Percentiles rank a stretch among this genome's conserved stretches.
Conservation (phyloP, 1,284 basidiomycete genomes). For the Leccinum subrobustum region DNA sequence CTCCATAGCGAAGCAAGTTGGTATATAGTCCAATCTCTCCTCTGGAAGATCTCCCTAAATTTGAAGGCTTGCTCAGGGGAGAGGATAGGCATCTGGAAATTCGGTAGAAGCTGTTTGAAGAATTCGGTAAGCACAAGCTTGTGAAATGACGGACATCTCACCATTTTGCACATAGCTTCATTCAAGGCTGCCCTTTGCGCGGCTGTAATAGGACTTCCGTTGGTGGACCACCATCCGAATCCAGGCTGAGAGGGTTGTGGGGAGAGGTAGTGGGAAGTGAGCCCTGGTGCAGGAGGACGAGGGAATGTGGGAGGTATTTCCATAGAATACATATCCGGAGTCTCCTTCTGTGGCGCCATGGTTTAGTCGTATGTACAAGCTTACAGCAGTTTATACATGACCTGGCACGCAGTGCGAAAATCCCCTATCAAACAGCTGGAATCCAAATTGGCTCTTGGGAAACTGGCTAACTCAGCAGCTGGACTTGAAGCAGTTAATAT, state of each 20-base stretch:
- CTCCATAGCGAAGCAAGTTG: not conserved
- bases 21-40: not conserved
- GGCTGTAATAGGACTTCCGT: not conserved
- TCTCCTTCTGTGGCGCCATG: not conserved
- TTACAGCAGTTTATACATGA: not conserved
- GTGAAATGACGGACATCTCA: not conserved
- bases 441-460: not conserved
- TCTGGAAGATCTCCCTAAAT: not conserved
- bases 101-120: not conserved
- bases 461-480: not conserved
- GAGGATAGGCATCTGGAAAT: not conserved
- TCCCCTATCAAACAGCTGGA: not conserved
- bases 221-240: not conserved
- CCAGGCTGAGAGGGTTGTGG: not conserved
- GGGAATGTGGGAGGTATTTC: not conserved
- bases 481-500: not conserved
- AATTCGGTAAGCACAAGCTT: not conserved
- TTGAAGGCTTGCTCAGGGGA: not conserved
- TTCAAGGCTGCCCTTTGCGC: not conserved
- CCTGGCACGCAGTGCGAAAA: not conserved
- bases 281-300: not conserved
- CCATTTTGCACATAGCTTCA: not conserved
- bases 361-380: not conserved
- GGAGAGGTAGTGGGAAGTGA: not conserved
- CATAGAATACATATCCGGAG: not conserved